Conservation (phyloP, 2,329 filamentous ascomycete species). For the Beauveria varroae region DNA sequence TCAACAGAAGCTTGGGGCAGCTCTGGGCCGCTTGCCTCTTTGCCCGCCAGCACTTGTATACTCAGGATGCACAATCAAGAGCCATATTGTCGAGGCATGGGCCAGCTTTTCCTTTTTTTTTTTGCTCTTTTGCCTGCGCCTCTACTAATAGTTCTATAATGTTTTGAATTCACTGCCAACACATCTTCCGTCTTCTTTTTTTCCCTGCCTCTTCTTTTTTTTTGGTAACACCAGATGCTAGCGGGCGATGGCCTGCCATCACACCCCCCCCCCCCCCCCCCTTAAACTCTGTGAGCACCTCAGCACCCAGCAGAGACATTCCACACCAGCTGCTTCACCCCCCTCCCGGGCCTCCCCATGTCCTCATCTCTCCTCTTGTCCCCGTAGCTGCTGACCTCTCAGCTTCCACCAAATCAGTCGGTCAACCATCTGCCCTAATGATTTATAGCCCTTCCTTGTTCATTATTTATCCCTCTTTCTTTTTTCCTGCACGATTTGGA, state of each 20-base stretch:
- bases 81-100: no score
- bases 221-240: constrained; percentile 1
- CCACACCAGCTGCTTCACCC: neutral
- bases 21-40: no score
- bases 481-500: neutral
- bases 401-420: neutral
- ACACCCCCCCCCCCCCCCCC: neutral
- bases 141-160: no score
- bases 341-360: neutral
- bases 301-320: neutral
- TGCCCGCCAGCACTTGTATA: no score
- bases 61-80: no score
- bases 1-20: no score
- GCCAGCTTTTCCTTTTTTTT: no score
- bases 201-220: neutral
- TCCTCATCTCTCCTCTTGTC: neutral
- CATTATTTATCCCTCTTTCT: neutral
- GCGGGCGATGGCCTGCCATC: neutral
- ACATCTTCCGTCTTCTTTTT: neutral
- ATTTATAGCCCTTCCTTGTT: neutral
- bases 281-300: neutral
- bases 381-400: neutral
- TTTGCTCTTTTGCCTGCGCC: no score
- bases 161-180: neutral
- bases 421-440: neutral